A percentile compares a stretch with the other conserved stretches of the same genome.
phyloP scores from a whole-genome alignment of 305 asterid genomes.

The Fraxinus sp. region DNA sequence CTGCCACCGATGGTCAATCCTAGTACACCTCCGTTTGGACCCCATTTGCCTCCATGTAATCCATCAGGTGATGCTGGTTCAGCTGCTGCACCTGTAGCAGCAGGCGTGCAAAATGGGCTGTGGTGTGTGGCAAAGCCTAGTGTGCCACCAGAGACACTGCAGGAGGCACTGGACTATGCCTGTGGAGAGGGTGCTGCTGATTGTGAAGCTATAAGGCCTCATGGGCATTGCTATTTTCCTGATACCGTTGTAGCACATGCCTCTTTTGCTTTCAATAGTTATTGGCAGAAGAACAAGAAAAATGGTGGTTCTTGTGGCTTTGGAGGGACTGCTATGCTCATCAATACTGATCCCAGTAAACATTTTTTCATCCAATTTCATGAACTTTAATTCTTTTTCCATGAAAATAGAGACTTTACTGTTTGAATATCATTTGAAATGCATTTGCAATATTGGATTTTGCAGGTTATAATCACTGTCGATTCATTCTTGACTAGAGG shows the following conservation, averaged over 20 bases:
- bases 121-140: constrained; percentile 99
- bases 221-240: constrained; percentile 70
- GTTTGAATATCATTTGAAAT: not conserved
- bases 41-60: constrained; percentile 55
- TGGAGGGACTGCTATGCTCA: constrained; percentile 89
- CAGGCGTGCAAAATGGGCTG: constrained; percentile 37
- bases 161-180: constrained; percentile 78
- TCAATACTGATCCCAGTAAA: constrained; percentile 83
- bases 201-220: constrained; percentile 64
- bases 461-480: constrained; percentile 84
- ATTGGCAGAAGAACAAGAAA: constrained; percentile 82
- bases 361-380: not conserved
- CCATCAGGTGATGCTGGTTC: constrained; percentile 42
- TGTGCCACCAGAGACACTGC: constrained; percentile 82
- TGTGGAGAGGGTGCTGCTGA: constrained; percentile 88
- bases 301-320: constrained; percentile 82
- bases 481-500: constrained; percentile 48
- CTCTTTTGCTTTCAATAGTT: constrained; percentile 83
- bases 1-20: constrained; percentile 47
- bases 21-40: constrained; percentile 45
- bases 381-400: not conserved
- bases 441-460: not conserved
- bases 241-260: constrained; percentile 74
- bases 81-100: constrained; percentile 34
- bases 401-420: not conserved